Evolutionary conservation across 2,329 filamentous ascomycete species (phyloP), one percentile per base, ranked within the genome.

Genomic region (Massarina eburnea): DNA sequence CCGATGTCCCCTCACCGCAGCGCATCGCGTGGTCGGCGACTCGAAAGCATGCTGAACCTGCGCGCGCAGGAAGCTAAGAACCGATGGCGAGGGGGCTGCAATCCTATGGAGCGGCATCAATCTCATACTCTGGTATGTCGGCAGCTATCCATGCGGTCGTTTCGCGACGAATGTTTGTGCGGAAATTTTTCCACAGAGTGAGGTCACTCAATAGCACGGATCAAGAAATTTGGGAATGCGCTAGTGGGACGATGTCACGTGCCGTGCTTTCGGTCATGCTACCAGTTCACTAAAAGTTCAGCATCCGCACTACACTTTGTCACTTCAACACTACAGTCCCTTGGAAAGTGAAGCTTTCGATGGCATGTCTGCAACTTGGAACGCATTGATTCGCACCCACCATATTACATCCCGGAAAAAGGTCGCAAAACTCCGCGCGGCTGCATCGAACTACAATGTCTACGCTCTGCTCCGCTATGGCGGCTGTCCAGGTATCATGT

Each of bases 321-420:
- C 27, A 30, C 27, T 4, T 30, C 27, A 8, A 8, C 27, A 30
- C 7, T 30, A 8, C 27, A 4, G 5, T 21, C 8, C 45, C 17
- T 36, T 27, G 10, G 4, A 41, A 21, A 27, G 6, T 26, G 15
- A 6, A 39, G 5, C 6, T n/a, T 20, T 33, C 9, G 30, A 52
- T 53, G 46, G 43, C 40, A 64, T 66, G 61, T 49, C 59, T 39
- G 27, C 49, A 10, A 46, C 66, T 17, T 78, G 71, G 61, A 80
- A 81, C 62, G 80, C 85, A 22, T 73, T 91, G 36, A 88, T 91
- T 49, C 81, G 86, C 41, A 91, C 88, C 0, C 88, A 91, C 57
- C 88, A 91, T 67, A 90, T 91, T 61, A 91, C 86, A 3, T 90
- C 85, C 0, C 84, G 86, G 53, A 90, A 89, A 64, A 91, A 91